Evolutionary conservation across 257 asterid genomes (phyloP), one percentile per base, ranked within the genome.

Genomic region (Penstemon barbatus): DNA sequence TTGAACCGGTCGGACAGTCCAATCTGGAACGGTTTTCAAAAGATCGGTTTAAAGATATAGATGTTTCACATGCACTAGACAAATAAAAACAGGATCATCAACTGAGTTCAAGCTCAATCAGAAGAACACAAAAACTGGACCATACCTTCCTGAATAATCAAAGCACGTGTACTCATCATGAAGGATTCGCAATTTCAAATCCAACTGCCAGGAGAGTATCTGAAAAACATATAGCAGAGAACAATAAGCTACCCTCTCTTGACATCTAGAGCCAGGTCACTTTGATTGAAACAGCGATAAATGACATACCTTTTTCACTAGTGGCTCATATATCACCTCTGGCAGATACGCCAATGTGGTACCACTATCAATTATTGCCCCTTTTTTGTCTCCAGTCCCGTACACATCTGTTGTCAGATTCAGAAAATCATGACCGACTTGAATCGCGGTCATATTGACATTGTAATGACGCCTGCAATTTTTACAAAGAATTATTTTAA

Each of bases 291-390:
- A 77, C 39, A 55, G 63, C 25, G 57, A 65, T 42, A 69, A 53
- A 58, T 36, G 63, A 59, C 45, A 48, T 81, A 91, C 99, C 96
- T 81, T 81, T 79, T 80, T 71, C 70, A 94, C 91, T 74, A 94
- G 81, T 64, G 91, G 87, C 25, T 77, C 76, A 80, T 94, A 94
- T 62, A 94, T 87, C 45, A 71, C 80, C 79, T 89, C 89, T 8
- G 99, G 99, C 60, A 94, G 84, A 86, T 94, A 94, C 67, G 97
- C 99, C 83, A 94, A 72, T 4, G 99, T 94, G 77, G 99, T 94
- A 67, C 99, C 99, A 81, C 97, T 94, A 61, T 94, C 99, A 78
- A 94, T 94, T 76, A 94, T 84, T 61, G 91, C 96, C 63, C 97
- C 97, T 69, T 75, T 79, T 70, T 81, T 85, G 81, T 80, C 91